A percentile compares a stretch with the other conserved stretches of the same genome.
phyloP scores from a whole-genome alignment of 2,329 filamentous ascomycete genomes.

The Aspergillus sp. region DNA sequence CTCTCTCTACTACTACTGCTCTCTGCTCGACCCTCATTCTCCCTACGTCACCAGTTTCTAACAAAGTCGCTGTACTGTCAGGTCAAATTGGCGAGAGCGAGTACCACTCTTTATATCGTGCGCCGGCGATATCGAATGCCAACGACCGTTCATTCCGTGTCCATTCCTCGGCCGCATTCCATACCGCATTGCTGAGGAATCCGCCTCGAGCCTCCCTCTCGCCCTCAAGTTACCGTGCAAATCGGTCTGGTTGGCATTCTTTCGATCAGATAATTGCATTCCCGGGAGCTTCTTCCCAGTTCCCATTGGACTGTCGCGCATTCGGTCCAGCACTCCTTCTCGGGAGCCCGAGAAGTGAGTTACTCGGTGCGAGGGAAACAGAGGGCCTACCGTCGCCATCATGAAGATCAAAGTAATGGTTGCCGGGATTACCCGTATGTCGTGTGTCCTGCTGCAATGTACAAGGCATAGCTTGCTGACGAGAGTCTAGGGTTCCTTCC shows the following conservation, averaged over 20 bases:
- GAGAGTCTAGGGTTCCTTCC: conserved; percentile 48
- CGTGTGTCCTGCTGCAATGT: background rate
- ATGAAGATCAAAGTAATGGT: no score
- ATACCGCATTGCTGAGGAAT: conserved; percentile 11
- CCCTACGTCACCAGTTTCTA: conserved; percentile 9
- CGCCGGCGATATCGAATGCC: conserved; percentile 2
- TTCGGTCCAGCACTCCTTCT: conserved; percentile 24
- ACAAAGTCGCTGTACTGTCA: conserved; percentile 1
- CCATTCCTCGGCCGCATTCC: conserved; percentile 20
- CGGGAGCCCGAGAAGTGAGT: conserved; percentile 33
- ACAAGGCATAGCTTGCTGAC: conserved; percentile 6
- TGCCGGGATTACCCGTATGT: conserved; percentile 30
- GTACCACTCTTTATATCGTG: conserved; percentile 5
- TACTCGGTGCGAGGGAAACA: conserved; percentile 8
- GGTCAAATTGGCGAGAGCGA: conserved; percentile 2
- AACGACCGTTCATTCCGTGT: conserved; percentile 9
- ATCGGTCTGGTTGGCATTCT: background rate
- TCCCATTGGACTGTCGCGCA: background rate
- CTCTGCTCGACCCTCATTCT: conserved; percentile 19
- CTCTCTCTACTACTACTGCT: conserved; percentile 8
- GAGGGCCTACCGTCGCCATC: no score
- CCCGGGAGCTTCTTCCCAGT: background rate
- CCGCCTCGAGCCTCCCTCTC: background rate
- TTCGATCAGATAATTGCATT: background rate
- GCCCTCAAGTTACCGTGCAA: no score